These are phyloP conservation scores for Erythrobasidium yunnanense DNA, from an alignment of 768 basidiomycete species.

Conservation along the genomic window DNA sequence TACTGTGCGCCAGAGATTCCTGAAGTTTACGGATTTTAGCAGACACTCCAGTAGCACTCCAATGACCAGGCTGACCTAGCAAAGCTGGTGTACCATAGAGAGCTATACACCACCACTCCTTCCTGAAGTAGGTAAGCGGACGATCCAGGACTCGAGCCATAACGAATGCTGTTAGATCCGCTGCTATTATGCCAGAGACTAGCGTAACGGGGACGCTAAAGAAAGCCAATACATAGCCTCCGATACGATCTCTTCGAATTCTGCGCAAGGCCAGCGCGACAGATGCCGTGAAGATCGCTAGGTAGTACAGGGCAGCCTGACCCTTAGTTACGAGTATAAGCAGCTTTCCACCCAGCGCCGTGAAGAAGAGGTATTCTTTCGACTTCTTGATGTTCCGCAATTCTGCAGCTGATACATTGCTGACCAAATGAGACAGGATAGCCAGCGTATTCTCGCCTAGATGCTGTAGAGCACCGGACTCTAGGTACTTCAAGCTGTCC, in stretches of 20 bases:
- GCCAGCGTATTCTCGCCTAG: constrained; percentile 82
- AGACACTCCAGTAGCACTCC: background rate
- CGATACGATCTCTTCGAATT: constrained; percentile 28
- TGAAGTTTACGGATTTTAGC: background rate
- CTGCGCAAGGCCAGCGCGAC: constrained; percentile 32
- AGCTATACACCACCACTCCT: constrained; percentile 53
- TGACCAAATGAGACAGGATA: constrained; percentile 55
- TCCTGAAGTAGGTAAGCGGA: constrained; percentile 59
- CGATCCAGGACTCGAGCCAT: constrained; percentile 56
- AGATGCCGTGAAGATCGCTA: constrained; percentile 21
- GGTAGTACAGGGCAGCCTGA: constrained; percentile 37
- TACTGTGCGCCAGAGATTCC: background rate
- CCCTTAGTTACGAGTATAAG: constrained; percentile 46
- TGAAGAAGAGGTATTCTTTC: constrained; percentile 55
- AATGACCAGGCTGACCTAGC: constrained; percentile 53
- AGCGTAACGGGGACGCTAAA: constrained; percentile 50
- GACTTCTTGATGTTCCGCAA: constrained; percentile 31
- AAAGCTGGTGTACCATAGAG: constrained; percentile 67
- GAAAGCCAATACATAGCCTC: constrained; percentile 44
- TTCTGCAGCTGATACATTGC: constrained; percentile 51
- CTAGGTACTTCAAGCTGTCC: constrained; percentile 60
- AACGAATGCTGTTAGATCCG: constrained; percentile 61
- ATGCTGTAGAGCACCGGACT: constrained; percentile 73
- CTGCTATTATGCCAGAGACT: constrained; percentile 52
- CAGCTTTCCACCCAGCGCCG: constrained; percentile 57